phyloP scores from a whole-genome alignment of 78 protist species.

The Polysphondylium violaceum region DNA sequence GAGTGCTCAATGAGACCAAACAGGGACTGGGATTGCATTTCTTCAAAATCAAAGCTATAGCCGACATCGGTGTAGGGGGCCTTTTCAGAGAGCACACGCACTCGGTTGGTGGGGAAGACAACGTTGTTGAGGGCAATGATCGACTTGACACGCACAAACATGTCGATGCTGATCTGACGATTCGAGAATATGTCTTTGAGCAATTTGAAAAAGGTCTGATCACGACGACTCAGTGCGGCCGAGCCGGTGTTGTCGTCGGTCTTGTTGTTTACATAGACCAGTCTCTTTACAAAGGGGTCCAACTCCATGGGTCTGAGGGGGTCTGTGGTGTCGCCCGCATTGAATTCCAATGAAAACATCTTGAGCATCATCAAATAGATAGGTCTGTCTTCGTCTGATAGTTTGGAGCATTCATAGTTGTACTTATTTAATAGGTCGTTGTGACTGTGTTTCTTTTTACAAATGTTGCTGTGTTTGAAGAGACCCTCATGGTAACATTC shows the following conservation, averaged over 20 bases:
- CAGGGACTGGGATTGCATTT: not conserved
- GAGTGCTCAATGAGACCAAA: not conserved
- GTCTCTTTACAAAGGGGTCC: constrained; percentile 26
- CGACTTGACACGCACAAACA: constrained; percentile 32
- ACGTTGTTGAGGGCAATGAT: constrained; percentile 1
- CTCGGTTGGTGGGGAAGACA: constrained; percentile 7
- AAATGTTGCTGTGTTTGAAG: not conserved
- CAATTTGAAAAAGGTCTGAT: not conserved
- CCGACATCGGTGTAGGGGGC: constrained; percentile 53
- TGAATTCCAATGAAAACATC: constrained; percentile 12
- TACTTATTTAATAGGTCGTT: not conserved
- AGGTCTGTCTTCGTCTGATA: not conserved
- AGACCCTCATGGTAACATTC: constrained; percentile 14
- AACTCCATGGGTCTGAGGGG: constrained; percentile 33
- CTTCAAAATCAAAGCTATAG: constrained; percentile 49
- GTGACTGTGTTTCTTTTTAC: not conserved
- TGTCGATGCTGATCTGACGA: constrained; percentile 4
- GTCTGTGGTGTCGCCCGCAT: constrained; percentile 13
- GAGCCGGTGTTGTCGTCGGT: not conserved
- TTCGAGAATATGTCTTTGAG: constrained; percentile 26
- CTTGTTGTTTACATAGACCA: not conserved
- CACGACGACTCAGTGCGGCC: not conserved
- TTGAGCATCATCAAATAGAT: constrained; percentile 4
- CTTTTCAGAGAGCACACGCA: constrained; percentile 9
- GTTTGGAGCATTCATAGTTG: not conserved